These are phyloP conservation scores for Auriculariales sp. DNA, from an alignment of 768 basidiomycete species.

Conservation along the genomic window DNA sequence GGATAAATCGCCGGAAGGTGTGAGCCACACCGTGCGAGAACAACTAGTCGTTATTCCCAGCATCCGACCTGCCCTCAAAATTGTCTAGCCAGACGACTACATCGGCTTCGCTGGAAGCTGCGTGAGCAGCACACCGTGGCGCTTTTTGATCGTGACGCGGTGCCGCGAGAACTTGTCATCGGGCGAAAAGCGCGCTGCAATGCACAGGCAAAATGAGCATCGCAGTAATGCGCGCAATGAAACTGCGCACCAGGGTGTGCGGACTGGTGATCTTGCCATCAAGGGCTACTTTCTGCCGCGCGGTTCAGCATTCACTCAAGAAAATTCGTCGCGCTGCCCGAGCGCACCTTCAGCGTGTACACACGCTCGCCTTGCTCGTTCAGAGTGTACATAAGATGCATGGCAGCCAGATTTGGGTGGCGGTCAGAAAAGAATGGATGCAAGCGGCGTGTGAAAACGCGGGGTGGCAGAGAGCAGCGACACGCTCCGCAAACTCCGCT, in stretches of 20 bases:
- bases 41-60: too few relatives aligned
- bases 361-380: conserved; percentile 65
- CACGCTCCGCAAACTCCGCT: too few relatives aligned
- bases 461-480: too few relatives aligned
- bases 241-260: conserved; percentile 92
- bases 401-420: too few relatives aligned
- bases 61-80: too few relatives aligned
- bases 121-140: conserved; percentile 76
- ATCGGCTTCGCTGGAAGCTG: conserved; percentile 82
- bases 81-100: too few relatives aligned
- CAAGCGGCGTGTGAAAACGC: too few relatives aligned
- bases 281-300: conserved; percentile 67
- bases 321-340: background rate
- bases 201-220: background rate
- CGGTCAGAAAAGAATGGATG: too few relatives aligned
- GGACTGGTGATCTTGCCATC: conserved; percentile 74
- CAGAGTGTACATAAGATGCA: conserved; percentile 98
- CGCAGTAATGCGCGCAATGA: too few relatives aligned
- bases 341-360: conserved; percentile 84
- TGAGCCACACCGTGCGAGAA: too few relatives aligned
- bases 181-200: conserved; percentile 86
- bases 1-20: too few relatives aligned
- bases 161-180: conserved; percentile 99
- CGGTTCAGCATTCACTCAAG: conserved; percentile 3
- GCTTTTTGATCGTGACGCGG: conserved; percentile 92